These are phyloP conservation scores for Zygosaccharomyces gambellarensis DNA, from an alignment of 805 yeast genomes.

Conservation along the genomic window DNA sequence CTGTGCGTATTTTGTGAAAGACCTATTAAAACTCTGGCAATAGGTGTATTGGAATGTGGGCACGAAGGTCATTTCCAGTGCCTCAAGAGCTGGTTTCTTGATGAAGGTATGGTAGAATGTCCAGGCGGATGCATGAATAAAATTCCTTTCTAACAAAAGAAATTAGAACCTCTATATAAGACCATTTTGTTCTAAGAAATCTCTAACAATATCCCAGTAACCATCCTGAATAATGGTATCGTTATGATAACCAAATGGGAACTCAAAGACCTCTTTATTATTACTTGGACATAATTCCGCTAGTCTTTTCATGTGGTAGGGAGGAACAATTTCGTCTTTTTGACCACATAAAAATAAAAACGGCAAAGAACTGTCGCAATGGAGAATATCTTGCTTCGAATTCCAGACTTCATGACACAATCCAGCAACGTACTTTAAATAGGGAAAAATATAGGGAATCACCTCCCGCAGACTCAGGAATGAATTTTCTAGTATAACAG, in stretches of 20 bases:
- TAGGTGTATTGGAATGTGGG: conserved; percentile 66
- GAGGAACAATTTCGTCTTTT: conserved; percentile 89
- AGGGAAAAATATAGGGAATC: conserved; percentile 70
- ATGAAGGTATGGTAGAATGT: conserved; percentile 60
- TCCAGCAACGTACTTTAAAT: conserved; percentile 47
- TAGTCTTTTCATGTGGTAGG: conserved; percentile 65
- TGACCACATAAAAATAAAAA: conserved; percentile 67
- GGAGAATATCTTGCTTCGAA: conserved; percentile 55
- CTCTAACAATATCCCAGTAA: conserved; percentile 69
- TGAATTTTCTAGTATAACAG: conserved; percentile 79
- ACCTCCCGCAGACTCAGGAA: conserved; percentile 70
- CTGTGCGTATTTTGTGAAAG: conserved; percentile 75
- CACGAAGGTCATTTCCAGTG: conserved; percentile 85
- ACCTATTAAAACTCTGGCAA: conserved; percentile 67
- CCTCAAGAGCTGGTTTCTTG: conserved; percentile 69
- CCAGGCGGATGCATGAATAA: conserved; percentile 58
- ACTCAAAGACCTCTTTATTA: conserved; percentile 50
- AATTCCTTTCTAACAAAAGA: conserved; percentile 2
- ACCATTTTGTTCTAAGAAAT: conserved; percentile 46
- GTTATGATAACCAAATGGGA: conserved; percentile 67
- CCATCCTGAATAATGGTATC: conserved; percentile 71
- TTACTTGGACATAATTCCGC: conserved; percentile 48
- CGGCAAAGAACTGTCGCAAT: conserved; percentile 53
- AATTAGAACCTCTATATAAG: conserved; percentile 6
- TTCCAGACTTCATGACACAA: conserved; percentile 83